These are phyloP conservation scores for Solanum virginianum DNA, from an alignment of 257 asterid genomes.

Conservation along the genomic window DNA sequence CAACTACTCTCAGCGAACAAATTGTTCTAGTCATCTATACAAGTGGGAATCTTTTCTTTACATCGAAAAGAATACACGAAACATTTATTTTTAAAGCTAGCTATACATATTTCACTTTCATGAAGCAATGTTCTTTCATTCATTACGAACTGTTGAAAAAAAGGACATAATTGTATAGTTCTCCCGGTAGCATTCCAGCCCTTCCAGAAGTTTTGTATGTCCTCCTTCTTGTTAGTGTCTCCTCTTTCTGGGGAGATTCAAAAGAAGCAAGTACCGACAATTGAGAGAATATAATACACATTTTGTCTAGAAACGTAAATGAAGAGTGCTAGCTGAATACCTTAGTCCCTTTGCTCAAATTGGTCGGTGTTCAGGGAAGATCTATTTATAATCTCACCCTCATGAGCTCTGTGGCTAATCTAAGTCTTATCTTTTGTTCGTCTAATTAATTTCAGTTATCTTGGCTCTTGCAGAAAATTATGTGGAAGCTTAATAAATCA, in stretches of 20 bases:
- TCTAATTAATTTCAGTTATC: slow-evolving; percentile 18
- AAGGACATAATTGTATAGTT: neutral
- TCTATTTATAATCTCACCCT: neutral
- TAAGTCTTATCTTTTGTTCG: neutral
- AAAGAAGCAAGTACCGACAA: neutral
- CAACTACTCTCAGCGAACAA: neutral
- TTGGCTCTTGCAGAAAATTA: slow-evolving; percentile 84
- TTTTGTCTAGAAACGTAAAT: neutral
- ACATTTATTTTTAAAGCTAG: neutral
- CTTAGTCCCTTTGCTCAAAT: neutral
- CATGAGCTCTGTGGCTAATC: neutral
- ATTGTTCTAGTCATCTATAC: neutral
- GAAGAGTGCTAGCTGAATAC: neutral
- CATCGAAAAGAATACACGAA: neutral
- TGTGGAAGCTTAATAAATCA: slow-evolving; percentile 99
- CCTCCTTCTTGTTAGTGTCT: neutral
- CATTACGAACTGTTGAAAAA: neutral
- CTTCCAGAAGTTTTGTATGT: neutral
- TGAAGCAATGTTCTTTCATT: neutral
- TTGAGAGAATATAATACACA: neutral
- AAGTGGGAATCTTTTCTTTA: neutral
- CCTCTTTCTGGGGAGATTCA: neutral
- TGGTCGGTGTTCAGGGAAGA: neutral
- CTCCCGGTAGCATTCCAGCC: neutral
- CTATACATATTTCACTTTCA: neutral